A percentile compares a stretch with the other conserved stretches of the same genome.
Conservation (phyloP, 208 protist genomes). For the Leishmania turanica region DNA sequence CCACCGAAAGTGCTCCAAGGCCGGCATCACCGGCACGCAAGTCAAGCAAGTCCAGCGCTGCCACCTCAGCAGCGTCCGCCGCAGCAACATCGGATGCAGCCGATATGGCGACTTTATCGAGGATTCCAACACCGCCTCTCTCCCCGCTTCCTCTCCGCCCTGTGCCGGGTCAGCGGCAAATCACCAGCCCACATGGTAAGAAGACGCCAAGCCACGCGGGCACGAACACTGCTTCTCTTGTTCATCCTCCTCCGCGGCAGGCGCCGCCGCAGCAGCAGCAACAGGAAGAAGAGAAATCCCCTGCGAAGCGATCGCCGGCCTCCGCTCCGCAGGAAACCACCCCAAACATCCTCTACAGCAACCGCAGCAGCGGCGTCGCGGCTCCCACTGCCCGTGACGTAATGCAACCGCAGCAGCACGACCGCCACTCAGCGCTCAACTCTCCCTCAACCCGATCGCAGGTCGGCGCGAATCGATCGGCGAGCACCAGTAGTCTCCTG, state of each 20-base stretch:
- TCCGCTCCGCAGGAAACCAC: not conserved
- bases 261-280: not conserved
- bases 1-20: not conserved
- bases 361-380: conserved; percentile 16
- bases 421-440: not conserved
- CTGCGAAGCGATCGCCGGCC: not conserved
- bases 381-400: not conserved
- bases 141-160: not conserved
- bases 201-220: not conserved
- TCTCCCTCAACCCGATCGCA: not conserved
- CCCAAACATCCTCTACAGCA: conserved; percentile 18
- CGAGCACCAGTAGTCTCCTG: conserved; percentile 8
- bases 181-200: not conserved
- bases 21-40: conserved; percentile 2
- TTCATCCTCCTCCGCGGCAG: not conserved
- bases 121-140: not conserved
- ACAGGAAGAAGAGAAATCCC: not conserved
- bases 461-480: not conserved
- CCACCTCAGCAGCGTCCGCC: not conserved
- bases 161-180: not conserved
- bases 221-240: not conserved
- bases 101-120: not conserved
- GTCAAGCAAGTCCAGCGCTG: not conserved
- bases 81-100: not conserved
- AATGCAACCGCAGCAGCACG: not conserved